These are phyloP conservation scores for Candida orba DNA, from an alignment of 805 yeast species.

Conservation along the genomic window DNA sequence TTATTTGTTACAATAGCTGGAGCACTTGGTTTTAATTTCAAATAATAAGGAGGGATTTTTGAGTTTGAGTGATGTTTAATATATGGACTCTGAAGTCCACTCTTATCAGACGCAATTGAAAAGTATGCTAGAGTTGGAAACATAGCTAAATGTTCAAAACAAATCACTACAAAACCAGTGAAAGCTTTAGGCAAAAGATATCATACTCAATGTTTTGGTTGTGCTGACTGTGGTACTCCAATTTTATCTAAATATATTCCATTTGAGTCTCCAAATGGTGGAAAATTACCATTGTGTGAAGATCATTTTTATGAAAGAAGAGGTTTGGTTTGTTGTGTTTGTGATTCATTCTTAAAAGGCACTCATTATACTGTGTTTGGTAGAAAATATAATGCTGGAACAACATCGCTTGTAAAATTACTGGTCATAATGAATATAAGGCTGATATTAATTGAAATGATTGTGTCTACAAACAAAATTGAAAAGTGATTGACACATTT, in stretches of 20 bases:
- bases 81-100: too few relatives aligned
- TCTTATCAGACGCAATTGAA: too few relatives aligned
- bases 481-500: too few relatives aligned
- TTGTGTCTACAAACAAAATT: too few relatives aligned
- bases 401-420: too few relatives aligned
- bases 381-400: slow-evolving; percentile 85
- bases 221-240: slow-evolving; percentile 74
- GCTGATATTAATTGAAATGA: too few relatives aligned
- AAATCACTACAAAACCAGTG: slow-evolving; percentile 69
- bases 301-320: slow-evolving; percentile 84
- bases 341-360: slow-evolving; percentile 82
- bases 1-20: too few relatives aligned
- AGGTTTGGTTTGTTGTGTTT: slow-evolving; percentile 77
- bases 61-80: too few relatives aligned
- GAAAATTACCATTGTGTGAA: slow-evolving; percentile 73
- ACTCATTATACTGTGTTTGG: slow-evolving; percentile 93
- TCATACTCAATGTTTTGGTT: slow-evolving; percentile 83
- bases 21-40: too few relatives aligned
- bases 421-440: too few relatives aligned
- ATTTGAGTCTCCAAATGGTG: slow-evolving; percentile 40
- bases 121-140: too few relatives aligned
- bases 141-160: slow-evolving; percentile 38
- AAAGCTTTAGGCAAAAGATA: slow-evolving; percentile 74
- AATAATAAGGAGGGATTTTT: too few relatives aligned
- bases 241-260: slow-evolving; percentile 91